Base-by-base conservation (phyloP, 441 rosid species). In the Gossypium trilobum region DNA sequence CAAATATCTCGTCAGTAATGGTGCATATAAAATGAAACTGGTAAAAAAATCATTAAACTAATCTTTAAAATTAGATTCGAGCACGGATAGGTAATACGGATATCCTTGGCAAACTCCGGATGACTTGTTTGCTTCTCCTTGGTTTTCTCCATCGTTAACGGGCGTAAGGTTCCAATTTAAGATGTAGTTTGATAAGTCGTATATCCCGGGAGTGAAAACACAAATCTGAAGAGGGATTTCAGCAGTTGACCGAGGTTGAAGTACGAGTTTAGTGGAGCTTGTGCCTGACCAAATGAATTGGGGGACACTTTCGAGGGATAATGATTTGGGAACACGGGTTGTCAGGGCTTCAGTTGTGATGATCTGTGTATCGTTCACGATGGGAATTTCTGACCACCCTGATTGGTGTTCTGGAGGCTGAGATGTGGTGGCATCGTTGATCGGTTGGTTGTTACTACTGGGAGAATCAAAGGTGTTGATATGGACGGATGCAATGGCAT, bases 271-370 rank as follows among this genome's bases (percentile, higher is more conserved):
- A 61, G 91, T 89, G 22, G 88, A 84, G 78, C 94, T 90, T 68
- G 91, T 82, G 56, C 91, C 97, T 54, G 90, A 87, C 99, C 98
- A 95, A 57, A 91, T 75, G 80, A 87, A 88, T 0, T 96, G 88
- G 52, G 90, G 78, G 46, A 84, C 86, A 33, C 90, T 86, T 75
- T 87, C 94, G 22, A 77, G 82, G 14, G 87, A 78, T 23, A 72
- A 22, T 33, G 86, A 68, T 48, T 83, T 86, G 2, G 69, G 73
- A 62, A 42, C 56, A 19, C 59, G 82, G 33, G 77, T 80, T 70
- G 78, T 80, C 50, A 70, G 76, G 42, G 79, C 76, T 72, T 82
- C 86, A 14, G 89, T 60, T 20, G 88, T 82, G 71, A 82, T 83
- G 71, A 83, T 70, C 75, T 93, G 89, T 77, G 79, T 81, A 63